A percentile compares a stretch with the other conserved stretches of the same genome.
Conservation (phyloP, 2,329 filamentous ascomycete species). For the Exophiala bonariae region DNA sequence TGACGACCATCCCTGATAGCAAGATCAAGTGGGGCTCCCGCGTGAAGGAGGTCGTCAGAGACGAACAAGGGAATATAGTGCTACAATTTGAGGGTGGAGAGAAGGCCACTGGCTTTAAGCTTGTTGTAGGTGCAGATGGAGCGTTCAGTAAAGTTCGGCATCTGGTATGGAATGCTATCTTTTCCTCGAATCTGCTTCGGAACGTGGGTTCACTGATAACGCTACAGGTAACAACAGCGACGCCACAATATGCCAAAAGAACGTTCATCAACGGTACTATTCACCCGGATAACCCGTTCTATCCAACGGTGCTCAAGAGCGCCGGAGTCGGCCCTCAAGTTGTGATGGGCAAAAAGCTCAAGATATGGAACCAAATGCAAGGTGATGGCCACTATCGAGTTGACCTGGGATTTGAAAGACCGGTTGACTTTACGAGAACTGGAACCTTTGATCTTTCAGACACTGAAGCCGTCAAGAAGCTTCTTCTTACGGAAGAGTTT, state of each 20-base stretch:
- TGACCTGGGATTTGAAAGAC: conserved; percentile 4
- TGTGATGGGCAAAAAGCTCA: conserved; percentile 17
- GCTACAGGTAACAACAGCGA: conserved; percentile 33
- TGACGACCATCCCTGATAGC: conserved; percentile 35
- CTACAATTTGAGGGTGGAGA: conserved; percentile 34
- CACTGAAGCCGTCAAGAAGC: neutral
- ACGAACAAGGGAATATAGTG: conserved; percentile 20
- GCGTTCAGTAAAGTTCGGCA: conserved; percentile 44
- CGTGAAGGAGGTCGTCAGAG: conserved; percentile 26
- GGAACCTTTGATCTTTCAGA: conserved; percentile 3
- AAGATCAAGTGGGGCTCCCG: conserved; percentile 36
- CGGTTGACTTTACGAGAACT: conserved; percentile 2
- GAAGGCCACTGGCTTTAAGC: conserved; percentile 38
- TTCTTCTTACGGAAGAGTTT: no score
- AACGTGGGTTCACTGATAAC: no score
- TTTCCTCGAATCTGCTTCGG: neutral
- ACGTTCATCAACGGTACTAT: conserved; percentile 32
- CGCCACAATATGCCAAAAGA: conserved; percentile 35
- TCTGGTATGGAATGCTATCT: conserved; percentile 30
- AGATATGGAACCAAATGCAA: conserved; percentile 25
- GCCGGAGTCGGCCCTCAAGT: conserved; percentile 19
- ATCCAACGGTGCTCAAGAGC: conserved; percentile 25
- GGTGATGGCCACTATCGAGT: conserved; percentile 24
- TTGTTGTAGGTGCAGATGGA: conserved; percentile 52
- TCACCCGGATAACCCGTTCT: conserved; percentile 29